A percentile compares a stretch with the other conserved stretches of the same genome.
Evolutionary conservation across 2,329 filamentous ascomycete genomes (phyloP).

Genomic region (Coleophoma cylindrospora): DNA sequence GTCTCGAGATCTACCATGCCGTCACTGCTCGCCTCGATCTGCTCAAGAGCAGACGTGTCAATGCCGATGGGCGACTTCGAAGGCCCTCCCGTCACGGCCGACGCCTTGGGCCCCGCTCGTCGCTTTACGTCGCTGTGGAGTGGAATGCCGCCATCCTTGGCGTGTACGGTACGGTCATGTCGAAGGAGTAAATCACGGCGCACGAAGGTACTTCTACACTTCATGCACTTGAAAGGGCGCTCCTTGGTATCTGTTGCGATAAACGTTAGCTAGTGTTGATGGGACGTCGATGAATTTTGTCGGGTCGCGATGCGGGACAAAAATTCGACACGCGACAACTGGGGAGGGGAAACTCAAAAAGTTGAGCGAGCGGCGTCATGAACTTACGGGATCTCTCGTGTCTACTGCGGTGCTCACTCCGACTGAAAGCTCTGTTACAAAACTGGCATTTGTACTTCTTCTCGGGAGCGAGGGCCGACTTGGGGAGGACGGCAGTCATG

Average conservation of each 20-base stretch:
- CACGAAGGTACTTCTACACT: conserved; percentile 97
- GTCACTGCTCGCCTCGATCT: conserved; percentile 87
- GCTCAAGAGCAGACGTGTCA: conserved; percentile 82
- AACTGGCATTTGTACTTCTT: conserved; percentile 99
- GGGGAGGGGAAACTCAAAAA: conserved; percentile 13
- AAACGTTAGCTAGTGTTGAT: conserved; percentile 5
- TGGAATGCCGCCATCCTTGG: conserved; percentile 92
- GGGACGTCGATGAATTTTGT: conserved; percentile 1
- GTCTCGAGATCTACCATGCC: conserved; percentile 94
- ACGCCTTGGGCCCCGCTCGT: conserved; percentile 65
- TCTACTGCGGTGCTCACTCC: conserved; percentile 93
- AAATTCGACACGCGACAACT: conserved; percentile 16
- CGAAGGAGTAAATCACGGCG: conserved; percentile 92
- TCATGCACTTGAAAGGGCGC: conserved; percentile 96
- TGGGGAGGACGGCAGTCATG: conserved; percentile 57
- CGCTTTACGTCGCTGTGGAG: conserved; percentile 93
- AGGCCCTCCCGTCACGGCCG: conserved; percentile 51
- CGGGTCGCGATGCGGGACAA: conserved; percentile 1
- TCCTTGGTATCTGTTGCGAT: conserved; percentile 82
- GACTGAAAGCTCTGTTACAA: conserved; percentile 94
- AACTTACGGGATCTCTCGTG: conserved; percentile 95
- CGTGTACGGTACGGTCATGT: conserved; percentile 97
- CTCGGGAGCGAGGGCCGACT: conserved; percentile 74
- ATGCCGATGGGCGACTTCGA: conserved; percentile 76
- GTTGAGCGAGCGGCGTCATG: conserved; percentile 11